phyloP scores from a whole-genome alignment of 345 rosid species.

The Mangifera indica region DNA sequence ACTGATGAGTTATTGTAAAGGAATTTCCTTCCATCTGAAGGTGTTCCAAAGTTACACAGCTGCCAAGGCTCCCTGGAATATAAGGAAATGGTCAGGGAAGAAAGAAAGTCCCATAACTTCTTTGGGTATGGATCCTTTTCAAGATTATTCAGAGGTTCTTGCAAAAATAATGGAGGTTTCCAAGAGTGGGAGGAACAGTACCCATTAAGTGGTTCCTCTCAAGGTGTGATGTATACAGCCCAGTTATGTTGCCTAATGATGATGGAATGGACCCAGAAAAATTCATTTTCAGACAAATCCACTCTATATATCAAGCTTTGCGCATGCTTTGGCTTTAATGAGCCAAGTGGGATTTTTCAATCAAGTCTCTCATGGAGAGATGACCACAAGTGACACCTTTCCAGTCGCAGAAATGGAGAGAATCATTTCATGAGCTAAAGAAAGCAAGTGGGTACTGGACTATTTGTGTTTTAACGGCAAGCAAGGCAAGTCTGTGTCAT shows the following conservation, averaged over 20 bases:
- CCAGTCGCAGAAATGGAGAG: constrained; percentile 28
- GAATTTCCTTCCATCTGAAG: constrained; percentile 18
- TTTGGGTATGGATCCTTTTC: constrained; percentile 23
- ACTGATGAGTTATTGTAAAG: too few relatives aligned
- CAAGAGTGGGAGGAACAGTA: constrained; percentile 33
- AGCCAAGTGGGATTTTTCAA: too few relatives aligned
- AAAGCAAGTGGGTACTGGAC: constrained; percentile 12
- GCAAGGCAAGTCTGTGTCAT: constrained; percentile 11
- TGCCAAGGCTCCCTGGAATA: constrained; percentile 23
- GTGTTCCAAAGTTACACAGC: constrained; percentile 21
- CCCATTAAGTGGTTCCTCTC: constrained; percentile 31
- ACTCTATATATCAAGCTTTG: too few relatives aligned
- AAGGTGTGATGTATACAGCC: constrained; percentile 21
- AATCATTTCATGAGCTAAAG: constrained; percentile 25
- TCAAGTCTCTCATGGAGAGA: too few relatives aligned
- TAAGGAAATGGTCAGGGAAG: constrained; percentile 20
- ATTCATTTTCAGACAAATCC: constrained; percentile 26
- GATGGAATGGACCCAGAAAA: constrained; percentile 37
- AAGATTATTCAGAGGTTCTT: constrained; percentile 12
- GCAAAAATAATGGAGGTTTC: constrained; percentile 26
- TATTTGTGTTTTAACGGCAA: constrained; percentile 17
- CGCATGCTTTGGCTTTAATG: too few relatives aligned
- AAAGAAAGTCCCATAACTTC: constrained; percentile 25
- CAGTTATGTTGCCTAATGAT: constrained; percentile 38
- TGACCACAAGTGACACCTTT: constrained; percentile 25